Evolutionary conservation across 1,284 basidiomycete genomes (phyloP), one percentile per base, ranked within the genome.

Genomic region (Malassezia slooffiae): DNA sequence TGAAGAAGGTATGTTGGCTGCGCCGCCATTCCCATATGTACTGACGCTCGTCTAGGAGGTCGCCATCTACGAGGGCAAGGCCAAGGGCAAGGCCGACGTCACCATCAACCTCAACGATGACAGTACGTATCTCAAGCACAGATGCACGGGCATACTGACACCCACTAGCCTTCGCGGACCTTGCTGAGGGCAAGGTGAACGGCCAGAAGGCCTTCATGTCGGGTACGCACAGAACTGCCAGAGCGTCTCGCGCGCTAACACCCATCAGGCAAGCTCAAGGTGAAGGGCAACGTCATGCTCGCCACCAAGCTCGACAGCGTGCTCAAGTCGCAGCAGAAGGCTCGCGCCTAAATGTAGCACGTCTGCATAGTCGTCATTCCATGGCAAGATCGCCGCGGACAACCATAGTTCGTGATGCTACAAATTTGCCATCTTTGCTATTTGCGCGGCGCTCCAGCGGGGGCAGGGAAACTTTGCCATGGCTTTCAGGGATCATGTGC

Each of bases 141-240:
- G n/a, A n/a, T n/a, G n/a, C n/a, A 20, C 13, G 6, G 3, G 11
- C 4, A 3, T 7, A 13, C 23, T 35, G 15, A 16, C n/a, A n/a
- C 15, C 28, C 21, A n/a, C 6, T 28, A 45, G 50, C 58, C 41
- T 67, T 67, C 42, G 54, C 58, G 37, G 61, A 67, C 54, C 61
- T 69, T 42, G 64, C 64, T 38, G 62, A 65, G 31, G 66, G 66
- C 51, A 67, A 69, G 55, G 47, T 69, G 54, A 69, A 69, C 54
- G 66, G 66, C 41, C 66, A 69, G 54, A 69, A 69, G 59, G 66
- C 66, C 29, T 69, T 69, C 60, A 67, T 69, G 66, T 55, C 54
- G 36, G n/a, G n/a, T n/a, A n/a, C n/a, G n/a, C n/a, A n/a, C 60
- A 60, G 50, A 64, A 64, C 54, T 54, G 62, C 46, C 62, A 64